Conservation (phyloP, 2,329 filamentous ascomycete genomes). For the Parascedosporium putredinis region DNA sequence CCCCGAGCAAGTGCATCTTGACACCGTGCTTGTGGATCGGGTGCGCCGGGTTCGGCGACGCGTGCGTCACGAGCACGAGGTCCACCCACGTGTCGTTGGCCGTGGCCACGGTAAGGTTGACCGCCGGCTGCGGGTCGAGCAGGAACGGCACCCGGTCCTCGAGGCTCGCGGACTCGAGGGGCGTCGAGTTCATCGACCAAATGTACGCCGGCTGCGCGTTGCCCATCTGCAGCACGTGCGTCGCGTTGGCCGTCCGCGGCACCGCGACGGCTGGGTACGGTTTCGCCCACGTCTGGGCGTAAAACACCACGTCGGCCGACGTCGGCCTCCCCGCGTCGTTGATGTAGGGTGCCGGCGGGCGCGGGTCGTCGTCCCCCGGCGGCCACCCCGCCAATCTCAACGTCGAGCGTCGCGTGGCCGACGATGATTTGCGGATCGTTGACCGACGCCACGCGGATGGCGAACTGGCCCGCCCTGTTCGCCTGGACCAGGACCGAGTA, state of each 20-base stretch:
- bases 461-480: slow-evolving; percentile 37
- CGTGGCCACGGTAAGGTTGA: slow-evolving; percentile 38
- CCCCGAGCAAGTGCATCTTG: slow-evolving; percentile 47
- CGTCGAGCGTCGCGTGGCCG: slow-evolving; percentile 37
- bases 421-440: slow-evolving; percentile 43
- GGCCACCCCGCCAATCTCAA: slow-evolving; percentile 17
- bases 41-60: slow-evolving; percentile 37
- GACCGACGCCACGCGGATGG: slow-evolving; percentile 40
- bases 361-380: slow-evolving; percentile 7
- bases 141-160: slow-evolving; percentile 31
- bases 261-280: slow-evolving; percentile 38
- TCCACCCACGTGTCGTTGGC: slow-evolving; percentile 42
- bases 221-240: slow-evolving; percentile 31
- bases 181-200: slow-evolving; percentile 41
- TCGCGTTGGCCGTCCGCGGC: slow-evolving; percentile 30
- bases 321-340: slow-evolving; percentile 34
- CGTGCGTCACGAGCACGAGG: slow-evolving; percentile 36
- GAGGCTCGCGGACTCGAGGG: slow-evolving; percentile 26
- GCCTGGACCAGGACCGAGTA: slow-evolving; percentile 41
- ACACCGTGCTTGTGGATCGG: slow-evolving; percentile 56
- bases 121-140: slow-evolving; percentile 25
- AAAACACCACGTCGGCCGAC: slow-evolving; percentile 29
- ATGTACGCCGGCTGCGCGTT: slow-evolving; percentile 33
- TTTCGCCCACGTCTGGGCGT: slow-evolving; percentile 29
- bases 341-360: slow-evolving; percentile 31